Conservation (phyloP, 1,284 basidiomycete species). For the Austroboletus rostrupii region DNA sequence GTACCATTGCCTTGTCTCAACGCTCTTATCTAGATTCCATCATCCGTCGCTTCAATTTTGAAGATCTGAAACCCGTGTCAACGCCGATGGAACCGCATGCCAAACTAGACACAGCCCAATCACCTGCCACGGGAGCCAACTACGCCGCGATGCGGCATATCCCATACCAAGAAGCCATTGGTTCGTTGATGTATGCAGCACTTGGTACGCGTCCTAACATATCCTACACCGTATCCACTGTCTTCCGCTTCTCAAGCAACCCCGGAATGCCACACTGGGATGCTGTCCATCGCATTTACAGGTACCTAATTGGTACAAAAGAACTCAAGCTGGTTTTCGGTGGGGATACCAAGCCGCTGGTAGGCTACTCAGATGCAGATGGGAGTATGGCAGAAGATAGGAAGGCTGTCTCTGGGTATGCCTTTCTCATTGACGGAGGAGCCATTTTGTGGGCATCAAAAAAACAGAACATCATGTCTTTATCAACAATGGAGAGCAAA, state of each 20-base stretch:
- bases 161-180: too few relatives aligned
- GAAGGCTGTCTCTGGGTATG: neutral
- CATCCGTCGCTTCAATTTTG: slow-evolving; percentile 15
- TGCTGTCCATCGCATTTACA: too few relatives aligned
- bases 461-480: neutral
- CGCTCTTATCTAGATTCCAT: slow-evolving; percentile 26
- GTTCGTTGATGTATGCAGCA: slow-evolving; percentile 27
- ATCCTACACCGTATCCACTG: slow-evolving; percentile 18
- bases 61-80: too few relatives aligned
- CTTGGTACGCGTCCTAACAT: slow-evolving; percentile 32
- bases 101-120: slow-evolving; percentile 9
- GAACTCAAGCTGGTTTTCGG: too few relatives aligned
- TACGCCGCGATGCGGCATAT: slow-evolving; percentile 12
- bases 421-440: neutral
- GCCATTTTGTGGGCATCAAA: neutral
- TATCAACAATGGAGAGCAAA: neutral
- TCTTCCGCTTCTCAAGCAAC: too few relatives aligned
- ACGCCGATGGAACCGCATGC: slow-evolving; percentile 16
- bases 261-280: too few relatives aligned
- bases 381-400: neutral
- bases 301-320: too few relatives aligned
- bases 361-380: too few relatives aligned
- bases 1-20: slow-evolving; percentile 23
- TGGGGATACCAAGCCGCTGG: too few relatives aligned
- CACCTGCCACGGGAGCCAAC: neutral